Evolutionary conservation across 345 rosid species (phyloP).

Genomic region (Arabidopsis arenosa): DNA sequence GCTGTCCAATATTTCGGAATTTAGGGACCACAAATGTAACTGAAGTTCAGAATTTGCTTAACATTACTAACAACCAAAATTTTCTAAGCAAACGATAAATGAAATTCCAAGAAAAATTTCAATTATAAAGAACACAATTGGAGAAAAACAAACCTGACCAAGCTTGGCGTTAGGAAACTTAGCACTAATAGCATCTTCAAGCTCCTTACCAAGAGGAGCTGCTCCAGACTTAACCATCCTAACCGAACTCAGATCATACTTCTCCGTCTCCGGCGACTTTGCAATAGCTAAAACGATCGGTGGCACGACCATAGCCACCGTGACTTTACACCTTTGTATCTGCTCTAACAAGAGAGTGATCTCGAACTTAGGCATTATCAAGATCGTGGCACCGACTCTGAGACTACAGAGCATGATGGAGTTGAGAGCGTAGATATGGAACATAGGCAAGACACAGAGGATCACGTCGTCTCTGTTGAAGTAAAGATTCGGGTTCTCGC

Average conservation of each 20-base stretch:
- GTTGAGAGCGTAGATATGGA: slow-evolving; percentile 72
- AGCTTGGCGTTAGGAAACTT: slow-evolving; percentile 72
- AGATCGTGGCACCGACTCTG: slow-evolving; percentile 71
- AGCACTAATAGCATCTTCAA: slow-evolving; percentile 66
- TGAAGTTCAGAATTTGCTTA: not conserved
- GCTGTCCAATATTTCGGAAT: not conserved
- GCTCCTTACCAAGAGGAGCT: slow-evolving; percentile 86
- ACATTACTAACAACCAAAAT: not conserved
- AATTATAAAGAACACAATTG: not conserved
- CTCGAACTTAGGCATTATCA: slow-evolving; percentile 80
- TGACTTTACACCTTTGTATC: slow-evolving; percentile 58
- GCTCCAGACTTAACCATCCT: slow-evolving; percentile 73
- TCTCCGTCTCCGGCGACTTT: slow-evolving; percentile 57
- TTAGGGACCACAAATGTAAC: not conserved
- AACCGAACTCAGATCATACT: slow-evolving; percentile 68
- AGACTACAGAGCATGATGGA: slow-evolving; percentile 72
- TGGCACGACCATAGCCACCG: slow-evolving; percentile 74
- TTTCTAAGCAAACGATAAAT: not conserved
- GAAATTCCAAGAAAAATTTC: not conserved
- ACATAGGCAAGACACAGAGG: slow-evolving; percentile 69
- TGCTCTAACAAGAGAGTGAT: slow-evolving; percentile 52
- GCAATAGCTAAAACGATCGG: slow-evolving; percentile 72
- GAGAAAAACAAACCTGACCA: slow-evolving; percentile 70
- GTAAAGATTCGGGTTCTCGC: slow-evolving; percentile 81
- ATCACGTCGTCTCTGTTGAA: slow-evolving; percentile 66